Evolutionary conservation across 176 grass and related monocot species (phyloP), one percentile per base, ranked within the genome.

Genomic region (Eleusine coracana): DNA sequence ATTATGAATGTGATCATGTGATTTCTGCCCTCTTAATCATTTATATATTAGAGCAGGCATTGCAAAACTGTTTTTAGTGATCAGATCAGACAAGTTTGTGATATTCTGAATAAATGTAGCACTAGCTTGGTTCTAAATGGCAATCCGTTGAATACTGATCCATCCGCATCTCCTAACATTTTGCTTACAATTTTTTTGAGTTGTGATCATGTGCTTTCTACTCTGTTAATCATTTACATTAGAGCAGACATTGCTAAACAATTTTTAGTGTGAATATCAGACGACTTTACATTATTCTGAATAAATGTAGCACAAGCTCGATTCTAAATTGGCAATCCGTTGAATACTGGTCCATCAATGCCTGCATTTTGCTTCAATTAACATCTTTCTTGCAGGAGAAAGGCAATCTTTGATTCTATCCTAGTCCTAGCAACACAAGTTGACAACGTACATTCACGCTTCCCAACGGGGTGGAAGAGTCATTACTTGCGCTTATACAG

Each of bases 31-130:
- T 44, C 71, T 44, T n/a, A 50, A 48, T 77, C 67, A 71, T 77
- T 86, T 64, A 28, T 63, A 27, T 82, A 48, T 82, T 48, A 59
- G 67, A 66, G 46, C 37, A 55, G 73, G 16, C 71, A 69, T 59
- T 77, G 49, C 52, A 15, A 60, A 39, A 72, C 37, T 25, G 25
- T 74, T 77, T 73, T 68, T 28, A 79, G 18, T 59, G 66, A 77
- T 66, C n/a, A 71, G 12, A 65, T 77, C 34, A 76, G 38, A 5
- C 54, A 76, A 37, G 5, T 13, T 65, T 7, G 41, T 81, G 23
- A 48, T 79, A 65, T 65, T 88, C n/a, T 65, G 36, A 59, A 66
- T 40, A 71, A 81, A 65, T 8, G 36, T 25, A 45, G 18, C 36
- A 37, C 54, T 54, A 70, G 48, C 17, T 2, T 59, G 60, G 38